Base-by-base conservation (phyloP, 2,329 filamentous ascomycete genomes). In the Daldinia eschscholtzii region DNA sequence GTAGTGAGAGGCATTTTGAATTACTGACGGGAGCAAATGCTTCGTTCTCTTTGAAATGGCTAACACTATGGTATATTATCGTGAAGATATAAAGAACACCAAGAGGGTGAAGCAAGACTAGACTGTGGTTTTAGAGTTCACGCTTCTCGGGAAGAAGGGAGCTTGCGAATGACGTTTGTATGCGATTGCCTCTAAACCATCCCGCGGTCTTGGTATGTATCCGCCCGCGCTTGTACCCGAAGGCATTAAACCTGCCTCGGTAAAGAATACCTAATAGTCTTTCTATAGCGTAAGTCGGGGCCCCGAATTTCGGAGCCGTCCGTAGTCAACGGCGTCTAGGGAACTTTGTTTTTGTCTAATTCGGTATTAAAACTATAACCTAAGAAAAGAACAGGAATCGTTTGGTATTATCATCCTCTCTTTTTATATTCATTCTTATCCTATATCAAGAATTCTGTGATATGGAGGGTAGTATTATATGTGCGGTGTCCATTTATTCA, bases 1-100 rank as follows among this genome's bases (percentile, higher is more conserved):
- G 80, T 84, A 1, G 83, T 78, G 62, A 84, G 82, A 39, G 85
- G 82, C 86, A 88, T 87, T 15, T 41, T 68, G 62, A 28, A 28
- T 4, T 18, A 10, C 26, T 20, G 23, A 12, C 7, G 61, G 2
- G 33, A 18, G 15, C 20, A 6, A 18, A 1, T 20, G 52, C 13
- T 26, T 56, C 33, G 28, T 56, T 20, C 52, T 5, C n/a, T 6
- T 30, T 35, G 12, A 39, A 7, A 26, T 3, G 26, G 18, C 30
- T n/a, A 39, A 10, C 20, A 4, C 18, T 39, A 7, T 6, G 9
- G 20, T 23, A 23, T 50, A 13, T 50, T 35, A 35, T 35, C 7
- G 33, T 35, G 5, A 9, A 30, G 26, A 50, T 23, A 23, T 1
- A 23, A 23, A 23, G 1, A 23, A 23, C 6, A 37, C 1, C 18